Base-by-base conservation (phyloP, 169 alveolate genomes). In the Eimeria brunetti region DNA sequence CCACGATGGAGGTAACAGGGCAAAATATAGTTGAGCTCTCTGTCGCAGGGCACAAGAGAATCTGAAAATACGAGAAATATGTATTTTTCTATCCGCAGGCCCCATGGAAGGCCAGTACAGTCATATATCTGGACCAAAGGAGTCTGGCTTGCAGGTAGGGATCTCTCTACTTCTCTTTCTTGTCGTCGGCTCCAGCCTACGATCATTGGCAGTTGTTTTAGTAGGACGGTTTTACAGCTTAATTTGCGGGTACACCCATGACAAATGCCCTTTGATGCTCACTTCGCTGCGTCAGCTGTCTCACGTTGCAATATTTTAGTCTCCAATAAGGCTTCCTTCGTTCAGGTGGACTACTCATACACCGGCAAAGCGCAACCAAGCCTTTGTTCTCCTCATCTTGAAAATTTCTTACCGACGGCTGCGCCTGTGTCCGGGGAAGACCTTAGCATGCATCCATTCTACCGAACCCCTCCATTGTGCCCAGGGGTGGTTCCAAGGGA, bases 401-500 rank as follows among this genome's bases (percentile, higher is more conserved):
- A 27, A 64, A 7, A 7, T 30, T 20, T 12, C 80, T 36, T 51
- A 69, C 80, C 1, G n/a, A 14, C 33, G 9, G 0, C n/a, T 36
- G 46, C 80, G 7, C 27, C 80, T 69, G 80, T 16, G n/a, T 16
- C 51, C 33, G 51, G 51, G 24, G 27, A 12, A 30, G 51, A 36
- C 49, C 11, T 69, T 6, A 11, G 80, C 80, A 33, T 0, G 8
- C 80, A 69, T 24, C 80, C 80, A 14, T 69, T 69, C 80, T 69
- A 69, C 51, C 33, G 80, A 36, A 69, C 80, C 80, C 51, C 80
- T 14, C 80, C 11, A 24, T 36, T 69, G 80, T 49, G 11, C 33
- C 49, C 80, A 30, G 80, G 80, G 80, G 80, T 69, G 80, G 80
- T 69, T 69, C 80, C 80, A 36, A 69, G 80, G 80, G 12, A 1